phyloP scores from a whole-genome alignment of 164 flowering plant genomes.

The Umbilicus rupestris region DNA sequence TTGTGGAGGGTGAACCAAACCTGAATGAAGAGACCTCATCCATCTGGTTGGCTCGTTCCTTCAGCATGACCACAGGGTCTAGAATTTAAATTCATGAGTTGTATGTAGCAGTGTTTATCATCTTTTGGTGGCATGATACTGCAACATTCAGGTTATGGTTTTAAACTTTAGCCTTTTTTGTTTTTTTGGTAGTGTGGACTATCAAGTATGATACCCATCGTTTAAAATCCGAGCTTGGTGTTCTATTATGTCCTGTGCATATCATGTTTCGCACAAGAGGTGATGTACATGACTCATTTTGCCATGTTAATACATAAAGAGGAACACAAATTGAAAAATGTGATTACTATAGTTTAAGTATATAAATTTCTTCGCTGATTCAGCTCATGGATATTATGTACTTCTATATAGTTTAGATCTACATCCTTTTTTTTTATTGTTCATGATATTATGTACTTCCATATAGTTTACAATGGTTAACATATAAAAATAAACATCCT shows the following conservation, averaged over 20 bases:
- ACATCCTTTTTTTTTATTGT: too few species aligned
- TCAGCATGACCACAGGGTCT: constrained; percentile 62
- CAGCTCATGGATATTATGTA: background rate
- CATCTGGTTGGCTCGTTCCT: constrained; percentile 56
- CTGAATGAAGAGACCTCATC: constrained; percentile 30
- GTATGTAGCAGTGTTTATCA: background rate
- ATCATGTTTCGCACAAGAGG: background rate
- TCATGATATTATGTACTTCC: too few species aligned
- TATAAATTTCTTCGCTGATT: background rate
- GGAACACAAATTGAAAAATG: constrained; percentile 35
- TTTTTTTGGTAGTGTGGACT: background rate
- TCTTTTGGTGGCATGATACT: constrained; percentile 4
- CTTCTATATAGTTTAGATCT: background rate
- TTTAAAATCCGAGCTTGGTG: background rate
- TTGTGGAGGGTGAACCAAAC: constrained; percentile 29
- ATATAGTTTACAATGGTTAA: background rate
- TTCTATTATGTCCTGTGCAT: background rate
- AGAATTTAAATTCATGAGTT: constrained; percentile 19
- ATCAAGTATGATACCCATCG: background rate
- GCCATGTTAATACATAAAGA: constrained; percentile 22
- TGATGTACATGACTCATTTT: background rate
- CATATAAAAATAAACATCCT: background rate
- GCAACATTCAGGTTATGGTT: background rate
- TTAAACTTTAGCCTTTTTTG: background rate
- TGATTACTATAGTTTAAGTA: background rate